Base-by-base conservation (phyloP, 1,284 basidiomycete genomes). In the Porogramme epimiltina region DNA sequence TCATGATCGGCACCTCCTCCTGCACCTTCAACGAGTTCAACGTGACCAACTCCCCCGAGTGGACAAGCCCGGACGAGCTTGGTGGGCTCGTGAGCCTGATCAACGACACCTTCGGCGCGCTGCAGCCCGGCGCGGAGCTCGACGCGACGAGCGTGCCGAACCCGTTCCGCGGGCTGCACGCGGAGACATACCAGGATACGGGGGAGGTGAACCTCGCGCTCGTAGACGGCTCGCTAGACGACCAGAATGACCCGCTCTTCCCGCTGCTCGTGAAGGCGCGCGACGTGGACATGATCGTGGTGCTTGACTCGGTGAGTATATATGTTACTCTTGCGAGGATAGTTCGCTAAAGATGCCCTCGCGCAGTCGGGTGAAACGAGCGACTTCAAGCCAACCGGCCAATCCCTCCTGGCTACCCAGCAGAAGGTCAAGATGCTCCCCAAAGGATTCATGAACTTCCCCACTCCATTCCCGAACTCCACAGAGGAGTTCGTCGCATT, bases 1-100 rank as follows among this genome's bases (percentile, higher is more conserved):
- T 52, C 16, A 41, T 47, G 50, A 43, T 52, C 38, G 50, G 50
- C 45, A 52, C 50, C 15, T 52, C 50, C 22, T 46, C 50, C 5
- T 52, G 50, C 50, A 45, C 47, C 34, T 52, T 52, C 45, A 41
- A 52, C 45, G 18, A 19, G 3, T 36, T 42, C 18, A 52, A 52
- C 33, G 15, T 47, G 28, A 47, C 50, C 20, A 28, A 52, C 50
- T 37, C 31, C 25, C 34, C 40, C 6, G 9, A 13, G 1, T 52
- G 50, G 50, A 52, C 44, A 13, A 38, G 36, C 46, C 25, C 26
- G 37, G 34, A 45, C 15, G 37, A 11, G 49, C 44, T 51, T 11
- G 40, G 31, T 18, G 38, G 38, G 3, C 39, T 52, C 26, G 40
- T 46, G 20, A n/a, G 20, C 26, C 15, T 34, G 25, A 40, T 52